These are phyloP conservation scores for Debaryomyces prosopidis DNA, from an alignment of 805 yeast species.

Conservation along the genomic window DNA sequence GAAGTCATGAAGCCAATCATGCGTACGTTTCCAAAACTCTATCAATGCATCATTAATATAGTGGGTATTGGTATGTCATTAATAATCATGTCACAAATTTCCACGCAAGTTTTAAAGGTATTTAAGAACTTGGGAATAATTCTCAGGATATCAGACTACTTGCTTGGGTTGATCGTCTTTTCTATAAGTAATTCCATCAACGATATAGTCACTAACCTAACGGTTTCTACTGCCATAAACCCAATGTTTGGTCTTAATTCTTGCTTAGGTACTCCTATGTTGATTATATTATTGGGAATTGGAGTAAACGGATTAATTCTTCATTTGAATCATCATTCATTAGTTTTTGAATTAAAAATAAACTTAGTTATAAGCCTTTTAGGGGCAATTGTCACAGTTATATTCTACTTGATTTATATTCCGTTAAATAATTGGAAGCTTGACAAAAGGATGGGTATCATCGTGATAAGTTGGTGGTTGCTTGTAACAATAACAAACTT, in stretches of 20 bases:
- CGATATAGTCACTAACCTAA: conserved; percentile 51
- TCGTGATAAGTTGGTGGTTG: conserved; percentile 22
- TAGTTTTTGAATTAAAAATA: conserved; percentile 18
- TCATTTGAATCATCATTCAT: conserved; percentile 3
- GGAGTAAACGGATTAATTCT: conserved; percentile 44
- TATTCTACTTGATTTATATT: conserved; percentile 24
- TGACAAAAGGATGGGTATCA: conserved; percentile 28
- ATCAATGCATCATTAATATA: conserved; percentile 8
- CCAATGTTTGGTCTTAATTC: conserved; percentile 48
- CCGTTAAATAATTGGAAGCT: conserved; percentile 36
- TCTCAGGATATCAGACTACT: conserved; percentile 45
- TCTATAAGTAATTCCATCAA: conserved; percentile 54
- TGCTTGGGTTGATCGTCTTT: conserved; percentile 49
- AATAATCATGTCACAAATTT: conserved; percentile 25
- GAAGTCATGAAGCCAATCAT: conserved; percentile 1
- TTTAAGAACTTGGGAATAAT: conserved; percentile 48
- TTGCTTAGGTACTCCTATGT: conserved; percentile 55
- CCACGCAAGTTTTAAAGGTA: conserved; percentile 23
- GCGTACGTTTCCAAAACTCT: neutral
- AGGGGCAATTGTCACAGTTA: conserved; percentile 24
- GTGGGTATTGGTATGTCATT: conserved; percentile 26
- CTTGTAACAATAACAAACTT: conserved; percentile 19
- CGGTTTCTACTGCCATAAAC: conserved; percentile 41
- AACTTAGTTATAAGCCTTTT: conserved; percentile 25
- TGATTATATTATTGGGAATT: conserved; percentile 49